Evolutionary conservation across 2,329 filamentous ascomycete species (phyloP), one percentile per base, ranked within the genome.

Genomic region (Botryosphaeria agaves): DNA sequence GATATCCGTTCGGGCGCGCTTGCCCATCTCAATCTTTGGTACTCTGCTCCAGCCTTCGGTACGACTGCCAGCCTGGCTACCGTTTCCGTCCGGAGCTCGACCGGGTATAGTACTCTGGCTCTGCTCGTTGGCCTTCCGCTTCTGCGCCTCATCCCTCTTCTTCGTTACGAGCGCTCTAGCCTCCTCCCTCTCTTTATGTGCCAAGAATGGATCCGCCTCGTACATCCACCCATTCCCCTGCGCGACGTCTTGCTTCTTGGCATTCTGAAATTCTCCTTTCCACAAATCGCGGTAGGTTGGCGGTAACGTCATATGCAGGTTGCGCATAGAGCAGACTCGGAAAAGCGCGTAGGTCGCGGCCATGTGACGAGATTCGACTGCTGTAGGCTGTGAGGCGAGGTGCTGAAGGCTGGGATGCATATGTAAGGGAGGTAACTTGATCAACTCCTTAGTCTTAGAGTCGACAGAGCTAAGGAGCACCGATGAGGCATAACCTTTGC

Each of bases 1-100:
- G 21, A 94, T 69, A 39, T 81, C 73, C 23, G 72, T 65, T 28
- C 89, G 69, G 7, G 81, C 84, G 45, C 73, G 76, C 44, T 72
- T 74, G 14, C 85, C 85, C 74, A 98, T 84, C 47, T 98, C 89
- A 30, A 95, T 79, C 51, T 87, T 91, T 2, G 87, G 84, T 0
- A 80, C 81, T 12, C 70, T 72, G 14, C 70, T 75, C 87, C 87
- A 95, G 1, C 79, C 73, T 54, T 77, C 76, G 61, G 77, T 69
- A 30, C 61, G 29, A 29, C 51, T 55, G 15, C 46, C 32, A 16
- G 46, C 38, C 26, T 52, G 48, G 29, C 49, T 51, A 12, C 48
- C 45, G 24, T 47, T 53, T 32, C 46, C 51, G 26, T 41, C 39
- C 1, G 44, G 32, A 5, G 51, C 41, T 2, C 40, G 36, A 7